Base-by-base conservation (phyloP, 805 yeast genomes). In the Candida succiphila region DNA sequence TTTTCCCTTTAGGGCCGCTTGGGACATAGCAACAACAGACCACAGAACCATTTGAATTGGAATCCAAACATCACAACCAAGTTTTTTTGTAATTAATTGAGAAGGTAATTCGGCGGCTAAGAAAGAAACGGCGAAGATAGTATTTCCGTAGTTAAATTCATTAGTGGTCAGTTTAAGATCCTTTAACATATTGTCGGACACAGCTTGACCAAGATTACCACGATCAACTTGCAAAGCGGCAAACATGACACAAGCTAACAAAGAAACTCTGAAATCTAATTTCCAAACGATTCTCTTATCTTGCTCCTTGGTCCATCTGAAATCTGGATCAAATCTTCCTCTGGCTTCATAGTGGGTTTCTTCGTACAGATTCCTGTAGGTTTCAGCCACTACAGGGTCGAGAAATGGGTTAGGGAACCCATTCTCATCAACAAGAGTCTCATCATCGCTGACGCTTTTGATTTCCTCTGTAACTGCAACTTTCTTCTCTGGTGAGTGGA, bases 11-110 rank as follows among this genome's bases (percentile, higher is more conserved):
- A 77, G 51, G n/a, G 58, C 60, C 27, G 65, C 66, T 46, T 74
- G 80, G 29, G 57, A 51, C 30, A 66, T 52, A 5, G 76, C 70
- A 7, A 73, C 72, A 4, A 63, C 36, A 36, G 69, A 61, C 80
- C 80, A 75, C 2, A 62, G 38, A 14, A 58, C 43, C 44, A 75
- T 60, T 42, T 74, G 78, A 16, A 56, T 49, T 2, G 78, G 78
- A 36, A 74, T 65, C 65, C 75, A 72, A 17, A 57, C 44, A 41
- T 72, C 78, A 5, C 78, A 72, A n/a, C 82, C 82, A 20, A 74
- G 35, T 32, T 58, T 60, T 48, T 75, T 74, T 17, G 78, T 68
- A 20, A 75, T 60, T 38, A 75, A 55, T 44, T 75, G 79, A 3
- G 78, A 71, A 1, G 82, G 82, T 7, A 75, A 46, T 44, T 75